These are phyloP conservation scores for Xylaria sp. DNA, from an alignment of 2,329 filamentous ascomycete species.

Conservation along the genomic window DNA sequence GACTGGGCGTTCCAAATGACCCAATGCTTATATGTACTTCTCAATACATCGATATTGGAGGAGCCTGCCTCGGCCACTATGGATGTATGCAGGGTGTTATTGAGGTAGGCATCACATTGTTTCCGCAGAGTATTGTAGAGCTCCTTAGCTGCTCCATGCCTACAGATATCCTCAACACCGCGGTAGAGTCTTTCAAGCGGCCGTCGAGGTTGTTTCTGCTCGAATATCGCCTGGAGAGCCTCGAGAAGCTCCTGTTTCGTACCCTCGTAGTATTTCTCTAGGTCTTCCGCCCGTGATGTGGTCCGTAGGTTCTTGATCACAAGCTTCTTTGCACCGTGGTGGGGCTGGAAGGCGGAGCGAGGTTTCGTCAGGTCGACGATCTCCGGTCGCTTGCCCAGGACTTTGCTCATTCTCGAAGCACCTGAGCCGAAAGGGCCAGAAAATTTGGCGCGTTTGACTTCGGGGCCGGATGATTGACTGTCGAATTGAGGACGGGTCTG, in stretches of 20 bases:
- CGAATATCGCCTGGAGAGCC: slow-evolving; percentile 75
- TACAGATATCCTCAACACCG: slow-evolving; percentile 88
- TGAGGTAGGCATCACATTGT: slow-evolving; percentile 70
- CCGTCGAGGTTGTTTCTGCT: slow-evolving; percentile 60
- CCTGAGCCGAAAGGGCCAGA: slow-evolving; percentile 14
- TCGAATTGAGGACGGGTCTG: slow-evolving; percentile 15
- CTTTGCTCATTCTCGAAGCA: slow-evolving; percentile 33
- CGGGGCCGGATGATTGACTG: slow-evolving; percentile 6
- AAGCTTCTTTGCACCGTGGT: slow-evolving; percentile 79
- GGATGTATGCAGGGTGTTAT: slow-evolving; percentile 57
- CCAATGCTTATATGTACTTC: slow-evolving; percentile 64
- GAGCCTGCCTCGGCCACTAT: slow-evolving; percentile 54
- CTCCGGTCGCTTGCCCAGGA: slow-evolving; percentile 42
- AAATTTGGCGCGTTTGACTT: slow-evolving; percentile 30
- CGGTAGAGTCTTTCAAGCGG: slow-evolving; percentile 91
- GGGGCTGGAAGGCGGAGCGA: slow-evolving; percentile 65
- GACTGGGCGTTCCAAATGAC: slow-evolving; percentile 76
- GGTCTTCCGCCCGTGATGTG: slow-evolving; percentile 59
- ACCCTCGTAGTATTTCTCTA: slow-evolving; percentile 76
- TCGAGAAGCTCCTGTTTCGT: slow-evolving; percentile 74
- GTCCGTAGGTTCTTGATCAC: slow-evolving; percentile 90
- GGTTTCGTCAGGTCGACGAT: slow-evolving; percentile 51
- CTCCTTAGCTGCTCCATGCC: slow-evolving; percentile 70
- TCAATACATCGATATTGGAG: slow-evolving; percentile 66
- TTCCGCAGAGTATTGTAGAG: slow-evolving; percentile 68